Evolutionary conservation across 371 early-diverging fungal genomes (phyloP), one percentile per base, ranked within the genome.

Genomic region (Amoeboaphelidium protococcarum): DNA sequence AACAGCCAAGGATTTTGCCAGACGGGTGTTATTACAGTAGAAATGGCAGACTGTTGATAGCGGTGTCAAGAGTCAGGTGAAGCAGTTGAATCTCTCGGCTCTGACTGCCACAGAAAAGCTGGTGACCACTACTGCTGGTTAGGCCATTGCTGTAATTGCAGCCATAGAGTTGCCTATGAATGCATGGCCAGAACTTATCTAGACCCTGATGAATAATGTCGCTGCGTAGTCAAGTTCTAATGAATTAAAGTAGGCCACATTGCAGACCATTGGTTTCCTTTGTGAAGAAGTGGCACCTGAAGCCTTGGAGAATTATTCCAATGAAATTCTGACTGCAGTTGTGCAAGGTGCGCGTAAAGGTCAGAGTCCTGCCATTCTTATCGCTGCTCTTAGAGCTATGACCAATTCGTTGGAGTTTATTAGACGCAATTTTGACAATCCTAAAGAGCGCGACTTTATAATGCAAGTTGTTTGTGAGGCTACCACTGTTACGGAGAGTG

Each of bases 401-500:
- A 73, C 71, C 64, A 91, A 90, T 61, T 82, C 90, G 25, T 71
- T 95, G 44, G 85, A 80, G 62, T 95, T 92, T 58, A 73, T 85
- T 42, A 68, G 77, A 53, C 74, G 67, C 23, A 88, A 95, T 66
- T 92, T 95, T 68, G 80, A 82, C 46, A 65, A 48, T 23, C 47
- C 73, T 65, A 76, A 73, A 50, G 91, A 94, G 60, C 72, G 95
- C 50, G 88, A 94, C 63, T 82, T 79, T 50, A 86, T 95, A 49
- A 95, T 95, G 96, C 80, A 84, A 57, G 76, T 86, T n/a, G 83
- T 95, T 13, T 95, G 92, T 59, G 89, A 86, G 57, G 84, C 85
- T 25, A 84, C 89, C 21, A 71, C 74, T 41, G 53, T 43, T 13
- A n/a, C n/a, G n/a, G 56, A 56, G 37, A 40, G 47, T 16, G 66